A percentile compares a stretch with the other conserved stretches of the same genome.
Conservation (phyloP, 139 green algal species). For the Pleodorina starrii region DNA sequence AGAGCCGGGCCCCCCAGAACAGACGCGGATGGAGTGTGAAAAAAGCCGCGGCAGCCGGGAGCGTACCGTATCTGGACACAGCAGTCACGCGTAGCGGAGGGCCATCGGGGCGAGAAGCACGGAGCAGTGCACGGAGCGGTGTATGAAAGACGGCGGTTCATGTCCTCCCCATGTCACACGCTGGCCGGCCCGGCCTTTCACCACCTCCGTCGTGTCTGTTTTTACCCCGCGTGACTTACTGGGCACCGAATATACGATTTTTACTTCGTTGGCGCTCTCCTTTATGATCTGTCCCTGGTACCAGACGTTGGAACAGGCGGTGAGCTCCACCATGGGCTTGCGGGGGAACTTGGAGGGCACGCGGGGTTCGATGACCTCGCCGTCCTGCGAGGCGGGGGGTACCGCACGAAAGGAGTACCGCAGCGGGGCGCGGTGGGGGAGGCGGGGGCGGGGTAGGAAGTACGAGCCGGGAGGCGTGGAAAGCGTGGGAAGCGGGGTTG, state of each 20-base stretch:
- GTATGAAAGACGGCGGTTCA: background rate
- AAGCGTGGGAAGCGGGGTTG: too few species aligned
- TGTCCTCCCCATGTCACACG: background rate
- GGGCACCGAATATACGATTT: constrained; percentile 52
- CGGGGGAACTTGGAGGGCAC: constrained; percentile 31
- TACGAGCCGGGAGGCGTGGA: background rate
- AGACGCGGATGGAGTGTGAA: background rate
- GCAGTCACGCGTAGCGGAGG: background rate
- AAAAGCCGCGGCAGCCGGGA: background rate
- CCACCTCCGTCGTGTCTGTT: too few species aligned
- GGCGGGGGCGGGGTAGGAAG: too few species aligned
- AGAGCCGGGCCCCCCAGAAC: too few species aligned
- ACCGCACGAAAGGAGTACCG: too few species aligned
- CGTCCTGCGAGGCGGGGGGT: background rate
- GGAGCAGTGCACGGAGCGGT: background rate
- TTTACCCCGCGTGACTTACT: constrained; percentile 36
- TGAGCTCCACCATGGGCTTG: constrained; percentile 62
- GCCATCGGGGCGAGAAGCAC: too few species aligned
- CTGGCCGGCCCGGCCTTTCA: too few species aligned
- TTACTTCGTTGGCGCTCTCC: constrained; percentile 62
- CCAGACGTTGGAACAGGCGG: constrained; percentile 58
- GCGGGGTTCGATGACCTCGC: background rate
- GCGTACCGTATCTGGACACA: background rate
- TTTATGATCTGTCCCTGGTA: constrained; percentile 64
- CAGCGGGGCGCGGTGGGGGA: too few species aligned